Evolutionary conservation across 768 basidiomycete species (phyloP).

Genomic region (Lyophyllum atratum): DNA sequence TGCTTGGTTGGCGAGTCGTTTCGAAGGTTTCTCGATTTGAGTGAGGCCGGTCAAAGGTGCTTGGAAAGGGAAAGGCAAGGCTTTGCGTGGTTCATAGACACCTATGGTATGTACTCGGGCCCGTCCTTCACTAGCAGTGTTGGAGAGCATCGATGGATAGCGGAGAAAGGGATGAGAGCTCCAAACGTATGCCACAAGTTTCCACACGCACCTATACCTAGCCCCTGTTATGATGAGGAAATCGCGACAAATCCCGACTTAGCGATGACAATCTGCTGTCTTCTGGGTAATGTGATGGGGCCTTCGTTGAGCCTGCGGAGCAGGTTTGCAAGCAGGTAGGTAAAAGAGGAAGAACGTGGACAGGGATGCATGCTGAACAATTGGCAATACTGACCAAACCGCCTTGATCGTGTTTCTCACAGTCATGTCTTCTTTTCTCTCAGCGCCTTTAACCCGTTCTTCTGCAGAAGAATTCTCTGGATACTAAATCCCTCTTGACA

Average conservation of each 20-base stretch:
- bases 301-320: background rate
- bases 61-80: background rate
- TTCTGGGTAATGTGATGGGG: background rate
- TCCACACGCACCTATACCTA: background rate
- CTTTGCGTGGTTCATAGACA: background rate
- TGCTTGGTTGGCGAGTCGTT: background rate
- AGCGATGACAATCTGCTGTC: too few species aligned
- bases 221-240: background rate
- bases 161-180: background rate
- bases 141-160: background rate
- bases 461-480: too few species aligned
- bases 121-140: constrained; percentile 1
- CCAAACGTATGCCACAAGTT: background rate
- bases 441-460: too few species aligned
- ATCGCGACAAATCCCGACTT: background rate
- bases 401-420: constrained; percentile 3
- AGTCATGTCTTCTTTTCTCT: background rate
- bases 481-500: too few species aligned
- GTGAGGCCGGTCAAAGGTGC: background rate
- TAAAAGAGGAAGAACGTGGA: background rate
- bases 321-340: constrained; percentile 30
- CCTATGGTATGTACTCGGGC: background rate
- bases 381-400: background rate
- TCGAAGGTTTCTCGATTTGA: background rate
- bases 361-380: background rate